These are phyloP conservation scores for Kodamaea plutei DNA, from an alignment of 1,139 yeast genomes.

Conservation along the genomic window DNA sequence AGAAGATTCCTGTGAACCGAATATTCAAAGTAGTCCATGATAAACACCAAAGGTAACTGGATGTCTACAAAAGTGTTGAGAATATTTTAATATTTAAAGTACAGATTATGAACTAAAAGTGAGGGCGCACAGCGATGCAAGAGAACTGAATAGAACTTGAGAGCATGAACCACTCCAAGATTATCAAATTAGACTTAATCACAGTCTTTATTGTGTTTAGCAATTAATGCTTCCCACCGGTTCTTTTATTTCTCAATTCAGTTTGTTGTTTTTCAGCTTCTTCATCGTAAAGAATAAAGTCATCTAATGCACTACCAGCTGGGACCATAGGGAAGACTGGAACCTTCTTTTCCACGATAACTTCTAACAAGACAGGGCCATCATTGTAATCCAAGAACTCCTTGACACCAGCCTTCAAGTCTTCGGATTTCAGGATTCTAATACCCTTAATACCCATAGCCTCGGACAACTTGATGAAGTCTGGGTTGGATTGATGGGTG, in stretches of 20 bases:
- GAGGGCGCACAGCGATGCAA: conserved; percentile 1
- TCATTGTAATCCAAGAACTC: conserved; percentile 67
- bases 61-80: too few relatives aligned
- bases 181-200: too few relatives aligned
- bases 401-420: conserved; percentile 48
- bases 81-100: too few relatives aligned
- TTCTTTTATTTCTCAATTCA: conserved; percentile 57
- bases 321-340: conserved; percentile 99
- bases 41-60: too few relatives aligned
- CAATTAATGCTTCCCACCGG: conserved; percentile 46
- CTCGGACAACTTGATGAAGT: conserved; percentile 88
- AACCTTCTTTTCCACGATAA: conserved; percentile 87
- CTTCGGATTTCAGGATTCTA: conserved; percentile 64
- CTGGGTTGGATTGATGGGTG: conserved; percentile 93
- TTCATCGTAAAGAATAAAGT: conserved; percentile 81
- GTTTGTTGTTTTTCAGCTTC: conserved; percentile 73
- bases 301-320: conserved; percentile 91
- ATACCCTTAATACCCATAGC: conserved; percentile 90
- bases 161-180: too few relatives aligned
- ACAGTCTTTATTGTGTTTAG: too few relatives aligned
- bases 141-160: neutral
- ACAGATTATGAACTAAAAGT: too few relatives aligned
- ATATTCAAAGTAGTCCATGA: too few relatives aligned
- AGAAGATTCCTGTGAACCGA: too few relatives aligned
- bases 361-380: conserved; percentile 91